These are phyloP conservation scores for Yamadazyma sp. DNA, from an alignment of 1,139 yeast species.

Conservation along the genomic window DNA sequence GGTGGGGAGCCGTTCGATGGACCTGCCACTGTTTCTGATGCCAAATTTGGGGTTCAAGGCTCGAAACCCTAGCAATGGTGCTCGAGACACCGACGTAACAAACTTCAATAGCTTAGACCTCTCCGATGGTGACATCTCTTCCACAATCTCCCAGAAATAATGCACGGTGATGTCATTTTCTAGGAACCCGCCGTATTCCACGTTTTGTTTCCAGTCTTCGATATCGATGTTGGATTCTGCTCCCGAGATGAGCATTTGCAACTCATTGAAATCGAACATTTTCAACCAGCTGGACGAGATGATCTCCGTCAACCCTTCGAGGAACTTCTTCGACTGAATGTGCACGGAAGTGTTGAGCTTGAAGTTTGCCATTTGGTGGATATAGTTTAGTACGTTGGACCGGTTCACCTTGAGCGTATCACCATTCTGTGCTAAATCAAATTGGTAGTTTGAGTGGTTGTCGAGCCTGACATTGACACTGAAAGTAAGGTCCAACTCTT, in stretches of 20 bases:
- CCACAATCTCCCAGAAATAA: constrained; percentile 75
- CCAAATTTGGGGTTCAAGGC: constrained; percentile 79
- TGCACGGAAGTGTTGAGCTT: constrained; percentile 66
- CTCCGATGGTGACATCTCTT: constrained; percentile 64
- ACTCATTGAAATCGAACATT: constrained; percentile 81
- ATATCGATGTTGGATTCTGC: constrained; percentile 69
- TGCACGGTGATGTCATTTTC: constrained; percentile 56
- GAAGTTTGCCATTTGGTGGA: constrained; percentile 77
- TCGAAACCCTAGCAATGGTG: constrained; percentile 85
- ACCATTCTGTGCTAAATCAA: constrained; percentile 57
- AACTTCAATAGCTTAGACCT: constrained; percentile 69
- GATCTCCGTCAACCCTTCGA: constrained; percentile 68
- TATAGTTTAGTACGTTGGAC: constrained; percentile 69
- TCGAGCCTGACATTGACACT: constrained; percentile 46
- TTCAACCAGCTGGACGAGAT: constrained; percentile 74
- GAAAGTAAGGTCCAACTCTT: constrained; percentile 63
- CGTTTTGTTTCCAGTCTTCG: constrained; percentile 62
- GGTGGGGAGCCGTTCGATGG: constrained; percentile 66
- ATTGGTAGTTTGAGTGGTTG: constrained; percentile 31
- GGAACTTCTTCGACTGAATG: constrained; percentile 62
- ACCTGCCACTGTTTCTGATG: constrained; percentile 68
- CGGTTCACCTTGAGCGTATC: constrained; percentile 61
- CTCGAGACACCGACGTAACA: constrained; percentile 88
- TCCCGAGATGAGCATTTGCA: constrained; percentile 85
- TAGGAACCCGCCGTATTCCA: constrained; percentile 66